Percentiles rank a stretch among this genome's conserved stretches.
Evolutionary conservation across 805 yeast genomes (phyloP).

Genomic region (Myxozyma lipomycoides): DNA sequence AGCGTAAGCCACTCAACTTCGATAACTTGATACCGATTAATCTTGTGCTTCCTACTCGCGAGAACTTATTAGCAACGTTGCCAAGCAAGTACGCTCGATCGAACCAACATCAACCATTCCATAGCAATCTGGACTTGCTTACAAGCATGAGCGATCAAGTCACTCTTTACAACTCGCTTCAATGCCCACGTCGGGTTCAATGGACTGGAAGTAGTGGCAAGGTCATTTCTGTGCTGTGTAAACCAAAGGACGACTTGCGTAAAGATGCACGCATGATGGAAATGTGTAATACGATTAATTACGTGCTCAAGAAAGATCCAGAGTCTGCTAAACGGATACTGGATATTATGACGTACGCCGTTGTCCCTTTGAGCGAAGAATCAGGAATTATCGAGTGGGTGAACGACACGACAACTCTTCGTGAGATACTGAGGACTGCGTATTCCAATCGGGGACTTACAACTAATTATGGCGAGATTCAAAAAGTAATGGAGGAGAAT

Average conservation of each 20-base stretch:
- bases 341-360: constrained; percentile 75
- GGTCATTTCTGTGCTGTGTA: constrained; percentile 72
- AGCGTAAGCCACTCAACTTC: not conserved
- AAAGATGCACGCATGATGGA: constrained; percentile 95
- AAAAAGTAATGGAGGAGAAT: constrained; percentile 1
- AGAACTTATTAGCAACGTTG: constrained; percentile 62
- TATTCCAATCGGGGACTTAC: constrained; percentile 43
- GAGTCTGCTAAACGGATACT: constrained; percentile 66
- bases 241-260: constrained; percentile 83
- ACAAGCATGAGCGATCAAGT: constrained; percentile 40
- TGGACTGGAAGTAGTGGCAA: constrained; percentile 74
- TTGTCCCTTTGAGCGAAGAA: constrained; percentile 78
- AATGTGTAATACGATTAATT: constrained; percentile 80
- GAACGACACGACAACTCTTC: constrained; percentile 65
- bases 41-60: constrained; percentile 69
- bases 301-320: constrained; percentile 58
- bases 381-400: constrained; percentile 93
- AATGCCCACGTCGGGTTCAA: constrained; percentile 75
- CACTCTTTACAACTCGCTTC: constrained; percentile 72
- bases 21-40: constrained; percentile 38
- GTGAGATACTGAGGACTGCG: constrained; percentile 51
- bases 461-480: not conserved
- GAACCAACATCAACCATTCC: constrained; percentile 41
- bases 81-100: constrained; percentile 49
- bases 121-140: not conserved